Evolutionary conservation across 225 moss, liverwort and hornwort genomes (phyloP).

Genomic region (Ulota crispa): DNA sequence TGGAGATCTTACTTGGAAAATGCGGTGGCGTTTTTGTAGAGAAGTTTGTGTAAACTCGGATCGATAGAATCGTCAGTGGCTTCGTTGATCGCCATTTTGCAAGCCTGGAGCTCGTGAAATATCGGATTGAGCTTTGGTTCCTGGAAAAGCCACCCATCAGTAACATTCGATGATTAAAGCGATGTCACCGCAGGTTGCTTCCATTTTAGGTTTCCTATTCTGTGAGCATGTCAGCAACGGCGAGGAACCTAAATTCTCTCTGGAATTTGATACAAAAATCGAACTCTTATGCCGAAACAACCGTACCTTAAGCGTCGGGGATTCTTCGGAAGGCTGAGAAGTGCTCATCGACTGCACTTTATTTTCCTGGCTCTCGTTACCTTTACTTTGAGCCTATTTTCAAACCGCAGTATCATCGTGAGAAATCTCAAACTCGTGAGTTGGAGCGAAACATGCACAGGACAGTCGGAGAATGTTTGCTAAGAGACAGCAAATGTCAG

Average conservation of each 20-base stretch:
- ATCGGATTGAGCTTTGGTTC: constrained; percentile 13
- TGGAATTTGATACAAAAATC: neutral
- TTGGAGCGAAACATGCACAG: neutral
- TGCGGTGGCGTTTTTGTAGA: constrained; percentile 49
- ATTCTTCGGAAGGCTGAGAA: constrained; percentile 1
- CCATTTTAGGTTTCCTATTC: neutral
- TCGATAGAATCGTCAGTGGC: constrained; percentile 28
- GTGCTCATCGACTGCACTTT: constrained; percentile 13
- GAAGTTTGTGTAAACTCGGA: constrained; percentile 27
- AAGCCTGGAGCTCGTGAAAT: constrained; percentile 40
- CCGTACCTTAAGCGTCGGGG: constrained; percentile 5
- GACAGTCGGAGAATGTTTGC: neutral
- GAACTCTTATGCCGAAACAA: neutral
- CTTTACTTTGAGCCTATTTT: constrained; percentile 17
- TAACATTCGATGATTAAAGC: neutral
- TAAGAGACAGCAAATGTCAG: neutral
- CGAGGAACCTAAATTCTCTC: neutral
- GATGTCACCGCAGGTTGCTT: neutral
- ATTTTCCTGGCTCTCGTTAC: neutral
- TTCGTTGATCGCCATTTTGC: constrained; percentile 37
- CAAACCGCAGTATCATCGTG: constrained; percentile 3
- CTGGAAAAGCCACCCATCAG: constrained; percentile 25
- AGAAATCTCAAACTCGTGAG: neutral
- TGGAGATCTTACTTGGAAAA: constrained; percentile 48
- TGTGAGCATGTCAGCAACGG: neutral